phyloP scores from a whole-genome alignment of 2,329 filamentous ascomycete genomes.

The Pseudofabraea citricarpa region DNA sequence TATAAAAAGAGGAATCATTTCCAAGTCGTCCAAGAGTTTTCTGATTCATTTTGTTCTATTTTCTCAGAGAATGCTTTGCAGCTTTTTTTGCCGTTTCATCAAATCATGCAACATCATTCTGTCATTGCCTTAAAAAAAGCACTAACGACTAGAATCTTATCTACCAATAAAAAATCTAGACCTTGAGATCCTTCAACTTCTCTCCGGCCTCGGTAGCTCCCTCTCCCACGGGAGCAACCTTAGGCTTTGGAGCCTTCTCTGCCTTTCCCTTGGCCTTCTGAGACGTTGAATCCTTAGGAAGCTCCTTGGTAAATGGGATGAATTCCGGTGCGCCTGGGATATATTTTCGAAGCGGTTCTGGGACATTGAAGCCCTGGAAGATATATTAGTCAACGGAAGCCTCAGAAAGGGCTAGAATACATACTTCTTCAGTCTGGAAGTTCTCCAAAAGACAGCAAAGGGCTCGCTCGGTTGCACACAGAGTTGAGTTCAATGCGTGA shows the following conservation, averaged over 20 bases:
- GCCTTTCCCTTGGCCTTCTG: slow-evolving; percentile 42
- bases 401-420: slow-evolving; percentile 20
- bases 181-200: slow-evolving; percentile 30
- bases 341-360: slow-evolving; percentile 81
- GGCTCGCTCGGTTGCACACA: slow-evolving; percentile 87
- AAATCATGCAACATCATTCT: too few relatives aligned
- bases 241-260: slow-evolving; percentile 24
- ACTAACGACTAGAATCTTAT: not conserved
- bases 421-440: slow-evolving; percentile 83
- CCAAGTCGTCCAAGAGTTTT: too few relatives aligned
- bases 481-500: slow-evolving; percentile 84
- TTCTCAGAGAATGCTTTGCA: too few relatives aligned
- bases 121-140: too few relatives aligned
- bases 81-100: too few relatives aligned
- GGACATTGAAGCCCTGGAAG: slow-evolving; percentile 67
- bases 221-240: slow-evolving; percentile 18
- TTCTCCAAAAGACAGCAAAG: slow-evolving; percentile 96
- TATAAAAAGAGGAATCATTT: too few relatives aligned
- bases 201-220: slow-evolving; percentile 26
- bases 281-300: slow-evolving; percentile 69
- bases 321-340: slow-evolving; percentile 87
- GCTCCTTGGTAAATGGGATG: slow-evolving; percentile 80
- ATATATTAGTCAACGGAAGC: slow-evolving; percentile 15
- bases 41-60: too few relatives aligned
- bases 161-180: slow-evolving; percentile 9